Evolutionary conservation across 805 yeast genomes (phyloP).

Genomic region (Lachancea quebecensis): DNA sequence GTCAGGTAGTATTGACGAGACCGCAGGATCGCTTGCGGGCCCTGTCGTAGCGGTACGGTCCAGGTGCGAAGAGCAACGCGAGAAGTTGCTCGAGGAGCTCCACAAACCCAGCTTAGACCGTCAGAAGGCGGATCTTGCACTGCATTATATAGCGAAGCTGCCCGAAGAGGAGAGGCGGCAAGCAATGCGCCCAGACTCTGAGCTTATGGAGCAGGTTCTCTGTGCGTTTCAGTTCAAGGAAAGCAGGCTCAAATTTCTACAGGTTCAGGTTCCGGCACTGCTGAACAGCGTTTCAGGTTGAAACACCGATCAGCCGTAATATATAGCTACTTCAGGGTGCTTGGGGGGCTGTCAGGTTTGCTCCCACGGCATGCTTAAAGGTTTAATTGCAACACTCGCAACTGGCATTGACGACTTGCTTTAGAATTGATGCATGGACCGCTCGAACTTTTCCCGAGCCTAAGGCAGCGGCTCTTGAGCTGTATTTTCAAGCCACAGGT

Average conservation of each 20-base stretch:
- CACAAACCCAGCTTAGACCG: slow-evolving; percentile 12
- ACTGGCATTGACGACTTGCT: slow-evolving; percentile 4
- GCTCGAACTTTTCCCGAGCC: slow-evolving; percentile 3
- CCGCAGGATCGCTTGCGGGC: too few relatives aligned
- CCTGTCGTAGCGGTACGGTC: too few relatives aligned
- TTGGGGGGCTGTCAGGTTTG: too few relatives aligned
- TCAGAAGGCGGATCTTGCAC: slow-evolving; percentile 12
- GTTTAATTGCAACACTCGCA: background rate
- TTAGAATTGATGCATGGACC: slow-evolving; percentile 6
- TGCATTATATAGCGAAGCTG: slow-evolving; percentile 1
- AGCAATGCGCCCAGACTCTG: background rate
- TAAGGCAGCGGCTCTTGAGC: slow-evolving; percentile 13
- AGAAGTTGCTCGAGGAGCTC: slow-evolving; percentile 7
- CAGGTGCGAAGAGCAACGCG: background rate
- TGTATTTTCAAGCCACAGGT: slow-evolving; percentile 12
- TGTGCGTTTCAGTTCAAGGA: slow-evolving; percentile 3
- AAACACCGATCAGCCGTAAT: background rate
- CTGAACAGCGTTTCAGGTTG: slow-evolving; percentile 2
- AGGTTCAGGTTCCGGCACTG: background rate
- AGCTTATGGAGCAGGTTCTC: background rate
- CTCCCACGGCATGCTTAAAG: too few relatives aligned
- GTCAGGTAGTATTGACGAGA: background rate
- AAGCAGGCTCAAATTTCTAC: background rate
- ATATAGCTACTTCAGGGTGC: background rate
- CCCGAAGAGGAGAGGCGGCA: background rate